phyloP scores from a whole-genome alignment of 345 rosid species.

The Lumnitzera racemosa region DNA sequence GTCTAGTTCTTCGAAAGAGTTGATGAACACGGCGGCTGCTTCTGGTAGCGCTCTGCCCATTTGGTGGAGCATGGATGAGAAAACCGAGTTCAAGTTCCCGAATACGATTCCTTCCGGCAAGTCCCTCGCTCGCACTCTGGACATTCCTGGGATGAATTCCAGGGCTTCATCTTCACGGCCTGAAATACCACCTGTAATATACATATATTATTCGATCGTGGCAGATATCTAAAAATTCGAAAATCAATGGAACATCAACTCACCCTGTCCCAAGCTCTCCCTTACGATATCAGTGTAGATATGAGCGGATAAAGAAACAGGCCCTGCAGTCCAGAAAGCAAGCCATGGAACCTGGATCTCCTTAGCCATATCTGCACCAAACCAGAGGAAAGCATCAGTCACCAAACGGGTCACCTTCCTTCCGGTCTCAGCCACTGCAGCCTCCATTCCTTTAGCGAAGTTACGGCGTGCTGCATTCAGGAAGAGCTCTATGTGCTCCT shows the following conservation, averaged over 20 bases:
- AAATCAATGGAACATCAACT: not conserved
- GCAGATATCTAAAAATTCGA: no score
- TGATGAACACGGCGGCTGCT: constrained; percentile 28
- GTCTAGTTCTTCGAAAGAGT: constrained; percentile 38
- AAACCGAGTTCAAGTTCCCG: constrained; percentile 2
- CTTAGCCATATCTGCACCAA: constrained; percentile 30
- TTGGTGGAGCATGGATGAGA: constrained; percentile 20
- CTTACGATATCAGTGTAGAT: constrained; percentile 24
- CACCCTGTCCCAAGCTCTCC: constrained; percentile 5
- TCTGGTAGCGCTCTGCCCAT: constrained; percentile 26
- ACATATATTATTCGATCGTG: not conserved
- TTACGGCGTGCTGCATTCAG: constrained; percentile 22
- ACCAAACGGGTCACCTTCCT: constrained; percentile 27
- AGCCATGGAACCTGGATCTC: constrained; percentile 45
- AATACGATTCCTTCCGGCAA: constrained; percentile 22
- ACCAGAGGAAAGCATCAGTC: constrained; percentile 43
- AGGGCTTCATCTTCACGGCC: constrained; percentile 24
- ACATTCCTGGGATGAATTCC: constrained; percentile 31
- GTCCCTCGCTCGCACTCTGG: constrained; percentile 17
- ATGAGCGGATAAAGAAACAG: constrained; percentile 27
- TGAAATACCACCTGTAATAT: constrained; percentile 12
- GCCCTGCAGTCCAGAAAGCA: constrained; percentile 34
- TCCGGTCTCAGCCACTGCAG: constrained; percentile 24
- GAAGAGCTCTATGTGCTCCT: constrained; percentile 33
- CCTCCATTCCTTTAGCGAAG: constrained; percentile 23